phyloP scores from a whole-genome alignment of 495 filamentous ascomycete species.

The Daldinia vernicosa region DNA sequence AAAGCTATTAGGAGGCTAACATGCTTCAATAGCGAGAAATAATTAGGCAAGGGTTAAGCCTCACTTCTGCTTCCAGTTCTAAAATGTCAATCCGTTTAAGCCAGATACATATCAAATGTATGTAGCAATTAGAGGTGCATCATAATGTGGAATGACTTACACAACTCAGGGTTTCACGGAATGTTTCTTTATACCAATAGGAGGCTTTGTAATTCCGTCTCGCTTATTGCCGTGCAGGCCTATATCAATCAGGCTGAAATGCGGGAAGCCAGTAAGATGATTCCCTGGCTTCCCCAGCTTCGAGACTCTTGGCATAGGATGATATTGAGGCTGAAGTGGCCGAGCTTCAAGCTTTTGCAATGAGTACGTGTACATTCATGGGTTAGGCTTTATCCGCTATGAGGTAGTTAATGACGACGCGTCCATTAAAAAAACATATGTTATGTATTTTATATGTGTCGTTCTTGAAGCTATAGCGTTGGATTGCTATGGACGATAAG shows the following conservation, averaged over 20 bases:
- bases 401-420: conserved; percentile 17
- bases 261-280: conserved; percentile 29
- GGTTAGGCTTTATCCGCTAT: conserved; percentile 34
- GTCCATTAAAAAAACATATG: conserved; percentile 5
- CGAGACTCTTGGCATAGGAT: conserved; percentile 38
- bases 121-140: neutral
- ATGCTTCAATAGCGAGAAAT: neutral
- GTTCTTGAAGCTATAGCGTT: conserved; percentile 1
- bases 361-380: conserved; percentile 13
- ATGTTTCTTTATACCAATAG: conserved; percentile 7
- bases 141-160: conserved; percentile 8
- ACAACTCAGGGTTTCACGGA: conserved; percentile 11
- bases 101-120: neutral
- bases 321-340: conserved; percentile 43
- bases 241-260: conserved; percentile 37
- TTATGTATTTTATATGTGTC: conserved; percentile 3
- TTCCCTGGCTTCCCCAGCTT: conserved; percentile 36
- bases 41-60: conserved; percentile 1
- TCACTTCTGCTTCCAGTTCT: neutral
- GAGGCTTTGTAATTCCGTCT: conserved; percentile 22
- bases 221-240: conserved; percentile 31
- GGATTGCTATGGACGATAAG: neutral
- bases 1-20: neutral
- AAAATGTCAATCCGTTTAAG: neutral
- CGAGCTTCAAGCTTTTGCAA: conserved; percentile 25